Evolutionary conservation across 2,329 filamentous ascomycete genomes (phyloP), one percentile per base, ranked within the genome.

Genomic region (Emericellopsis atlantica): DNA sequence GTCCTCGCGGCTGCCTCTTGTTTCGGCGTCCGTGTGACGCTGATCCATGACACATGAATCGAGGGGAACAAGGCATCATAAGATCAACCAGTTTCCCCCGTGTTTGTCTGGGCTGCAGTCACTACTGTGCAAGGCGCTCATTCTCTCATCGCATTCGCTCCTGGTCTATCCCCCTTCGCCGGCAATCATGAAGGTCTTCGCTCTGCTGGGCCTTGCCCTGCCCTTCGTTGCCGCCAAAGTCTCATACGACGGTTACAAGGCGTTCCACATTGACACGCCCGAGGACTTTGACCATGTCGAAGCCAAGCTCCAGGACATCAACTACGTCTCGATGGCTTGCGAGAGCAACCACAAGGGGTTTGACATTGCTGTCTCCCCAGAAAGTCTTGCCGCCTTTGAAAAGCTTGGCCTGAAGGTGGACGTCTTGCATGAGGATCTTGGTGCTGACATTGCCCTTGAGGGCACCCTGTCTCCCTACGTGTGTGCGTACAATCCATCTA

Each of bases 141-240:
- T 15, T 6, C 34, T 36, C 6, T 4, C 18, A 11, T 36, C 15
- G 35, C 11, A 22, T 22, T 23, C 14, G 4, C n/a, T 23, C 35
- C 16, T 8, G 5, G 21, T 11, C 21, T 37, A 16, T 23, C 29
- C 16, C 29, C 16, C 15, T 33, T 31, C n/a, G 7, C 29, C 29
- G 9, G 23, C 6, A 23, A 31, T 29, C 33, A 41, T 41, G 40
- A 41, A 32, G 33, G 6, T 24, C 10, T 18, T 24, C 32, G n/a
- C 37, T 8, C 29, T 35, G 12, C 29, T 44, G 39, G 42, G 42
- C 26, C 15, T 44, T 8, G 39, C 39, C 35, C 42, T 44, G 8
- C 42, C 39, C 23, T n/a, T 44, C 15, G 34, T 80, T 79, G 11
- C 77, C 76, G 58, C 40, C 14, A 44, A 43, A 29, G 51, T 62